Evolutionary conservation across 768 basidiomycete species (phyloP), one percentile per base, ranked within the genome.

Genomic region (Tylopilus vinaceipallidus): DNA sequence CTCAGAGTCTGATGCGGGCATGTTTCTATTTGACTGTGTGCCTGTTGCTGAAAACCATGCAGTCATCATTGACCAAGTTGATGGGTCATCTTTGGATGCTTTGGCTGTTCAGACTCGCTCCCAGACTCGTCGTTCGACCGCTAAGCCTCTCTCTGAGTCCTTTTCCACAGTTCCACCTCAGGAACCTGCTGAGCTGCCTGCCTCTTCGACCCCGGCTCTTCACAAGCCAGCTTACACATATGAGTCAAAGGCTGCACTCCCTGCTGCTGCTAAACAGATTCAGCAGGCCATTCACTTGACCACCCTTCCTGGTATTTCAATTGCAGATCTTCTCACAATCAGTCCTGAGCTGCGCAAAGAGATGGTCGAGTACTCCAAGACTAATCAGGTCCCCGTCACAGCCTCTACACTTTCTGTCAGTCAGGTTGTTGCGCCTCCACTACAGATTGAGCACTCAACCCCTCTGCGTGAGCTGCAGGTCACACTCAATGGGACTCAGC

Each of bases 261-360:
- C 53, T 2, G 24, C 53, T 13, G 42, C 49, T 0, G 26, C 43
- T 0, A n/a, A 46, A 11, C 4, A 32, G 0, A n/a, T 59, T 2
- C 35, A 53, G 22, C 6, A 53, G 9, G 1, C 16, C 0, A 53
- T 64, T 7, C 49, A 61, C 1, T 23, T 50, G 3, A 44, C 42
- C 1, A 7, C 47, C 0, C 6, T 54, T 2, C 40, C 40, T 0
- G 38, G 29, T 2, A 11, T 64, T 4, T 46, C 50, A 0, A 37
- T 62, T 1, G 26, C 47, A 0, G 50, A 62, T 4, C 24, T 64
- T 8, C 29, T 62, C 2, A 35, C 50, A 0, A 41, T 62, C 17
- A 64, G 61, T 20, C 30, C 52, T 0, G 53, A 60, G 11, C 49
- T 64, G 8, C 26, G 26, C 1, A 45, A 45, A 12, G 40, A 54